A percentile compares a stretch with the other conserved stretches of the same genome.
Conservation (phyloP, 2,329 filamentous ascomycete species). For the Stachybotrys chlorohalonatus region DNA sequence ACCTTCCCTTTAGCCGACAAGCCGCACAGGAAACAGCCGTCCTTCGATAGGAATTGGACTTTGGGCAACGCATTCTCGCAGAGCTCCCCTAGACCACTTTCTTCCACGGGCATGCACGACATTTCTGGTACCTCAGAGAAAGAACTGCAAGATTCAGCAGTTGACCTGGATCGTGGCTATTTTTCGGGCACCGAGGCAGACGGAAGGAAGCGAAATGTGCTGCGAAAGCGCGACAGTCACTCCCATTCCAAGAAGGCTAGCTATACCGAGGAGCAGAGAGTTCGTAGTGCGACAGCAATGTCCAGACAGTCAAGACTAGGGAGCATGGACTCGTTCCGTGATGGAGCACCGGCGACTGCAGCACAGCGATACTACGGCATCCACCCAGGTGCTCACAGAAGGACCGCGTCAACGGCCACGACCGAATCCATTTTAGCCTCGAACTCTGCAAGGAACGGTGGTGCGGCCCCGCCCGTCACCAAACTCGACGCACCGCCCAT, state of each 20-base stretch:
- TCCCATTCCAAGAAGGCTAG: slow-evolving; percentile 64
- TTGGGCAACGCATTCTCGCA: slow-evolving; percentile 42
- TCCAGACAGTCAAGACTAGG: slow-evolving; percentile 70
- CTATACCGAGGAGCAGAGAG: slow-evolving; percentile 64
- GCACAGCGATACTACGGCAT: slow-evolving; percentile 63
- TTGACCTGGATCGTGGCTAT: slow-evolving; percentile 78
- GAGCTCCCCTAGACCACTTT: slow-evolving; percentile 35
- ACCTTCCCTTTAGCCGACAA: slow-evolving; percentile 30
- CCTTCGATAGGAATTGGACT: slow-evolving; percentile 64
- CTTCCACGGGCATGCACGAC: slow-evolving; percentile 43
- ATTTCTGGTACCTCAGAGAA: slow-evolving; percentile 26
- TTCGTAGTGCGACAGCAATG: slow-evolving; percentile 55
- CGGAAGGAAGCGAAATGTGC: slow-evolving; percentile 62
- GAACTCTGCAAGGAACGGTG: slow-evolving; percentile 7
- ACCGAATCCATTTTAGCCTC: slow-evolving; percentile 38
- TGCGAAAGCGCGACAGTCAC: slow-evolving; percentile 66
- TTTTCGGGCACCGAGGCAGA: slow-evolving; percentile 87
- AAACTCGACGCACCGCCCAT: slow-evolving; percentile 42
- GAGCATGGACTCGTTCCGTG: slow-evolving; percentile 66
- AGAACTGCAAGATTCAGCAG: slow-evolving; percentile 35
- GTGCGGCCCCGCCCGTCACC: slow-evolving; percentile 45
- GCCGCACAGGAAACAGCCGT: slow-evolving; percentile 55
- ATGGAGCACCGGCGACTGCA: slow-evolving; percentile 51
- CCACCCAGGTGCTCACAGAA: slow-evolving; percentile 38
- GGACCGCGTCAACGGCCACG: slow-evolving; percentile 52